A percentile compares a stretch with the other conserved stretches of the same genome.
phyloP scores from a whole-genome alignment of 805 yeast genomes.

The Saccharomycopsis babjevae region DNA sequence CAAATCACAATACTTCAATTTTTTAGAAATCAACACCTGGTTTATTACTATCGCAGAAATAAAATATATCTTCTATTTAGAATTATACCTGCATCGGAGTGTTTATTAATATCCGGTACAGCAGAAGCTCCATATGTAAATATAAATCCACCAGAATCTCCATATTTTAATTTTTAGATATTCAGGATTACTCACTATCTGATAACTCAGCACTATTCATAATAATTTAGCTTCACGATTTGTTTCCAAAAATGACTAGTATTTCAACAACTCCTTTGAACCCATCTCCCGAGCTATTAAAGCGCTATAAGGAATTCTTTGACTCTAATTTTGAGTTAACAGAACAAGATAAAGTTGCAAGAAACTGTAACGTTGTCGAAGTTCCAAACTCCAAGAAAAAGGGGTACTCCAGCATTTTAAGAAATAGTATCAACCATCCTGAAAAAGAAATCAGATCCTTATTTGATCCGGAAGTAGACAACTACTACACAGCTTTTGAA shows the following conservation, averaged over 20 bases:
- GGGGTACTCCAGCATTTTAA: conserved; percentile 37
- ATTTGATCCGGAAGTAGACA: conserved; percentile 35
- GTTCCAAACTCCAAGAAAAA: conserved; percentile 31
- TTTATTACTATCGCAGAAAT: no score
- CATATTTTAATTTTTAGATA: no score
- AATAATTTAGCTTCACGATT: no score
- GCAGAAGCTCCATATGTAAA: no score
- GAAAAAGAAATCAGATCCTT: conserved; percentile 25
- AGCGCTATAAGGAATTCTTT: not conserved
- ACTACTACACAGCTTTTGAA: conserved; percentile 37
- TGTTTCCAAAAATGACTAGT: not conserved
- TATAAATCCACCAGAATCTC: no score
- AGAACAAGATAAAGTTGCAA: not conserved
- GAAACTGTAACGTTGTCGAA: conserved; percentile 17
- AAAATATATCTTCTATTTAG: no score
- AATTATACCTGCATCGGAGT: no score
- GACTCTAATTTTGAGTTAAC: not conserved
- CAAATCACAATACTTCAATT: no score
- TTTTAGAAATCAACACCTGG: no score
- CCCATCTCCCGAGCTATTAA: not conserved
- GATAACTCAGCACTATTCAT: no score
- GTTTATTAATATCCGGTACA: no score
- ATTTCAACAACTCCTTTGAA: not conserved
- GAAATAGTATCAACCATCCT: conserved; percentile 25
- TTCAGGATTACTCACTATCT: no score